These are phyloP conservation scores for Candida golubevii DNA, from an alignment of 805 yeast genomes.

Conservation along the genomic window DNA sequence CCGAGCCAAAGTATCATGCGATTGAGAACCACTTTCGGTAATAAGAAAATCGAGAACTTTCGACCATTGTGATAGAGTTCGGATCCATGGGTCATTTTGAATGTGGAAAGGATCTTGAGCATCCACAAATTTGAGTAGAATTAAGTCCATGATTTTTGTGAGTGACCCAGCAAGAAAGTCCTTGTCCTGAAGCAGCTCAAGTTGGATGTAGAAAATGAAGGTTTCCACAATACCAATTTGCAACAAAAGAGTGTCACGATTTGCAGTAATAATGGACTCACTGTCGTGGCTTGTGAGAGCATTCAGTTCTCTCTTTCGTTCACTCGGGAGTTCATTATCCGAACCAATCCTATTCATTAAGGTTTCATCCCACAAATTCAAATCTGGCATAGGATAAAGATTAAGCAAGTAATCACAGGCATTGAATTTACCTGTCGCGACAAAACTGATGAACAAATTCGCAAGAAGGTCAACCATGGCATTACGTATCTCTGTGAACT, in stretches of 20 bases:
- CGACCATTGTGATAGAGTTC: constrained; percentile 26
- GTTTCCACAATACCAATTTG: constrained; percentile 34
- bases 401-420: constrained; percentile 32
- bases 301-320: constrained; percentile 21
- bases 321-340: constrained; percentile 18
- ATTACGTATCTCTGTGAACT: constrained; percentile 31
- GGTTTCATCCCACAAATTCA: constrained; percentile 27
- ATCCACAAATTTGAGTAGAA: constrained; percentile 29
- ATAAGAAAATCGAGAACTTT: constrained; percentile 27
- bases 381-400: constrained; percentile 28
- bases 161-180: constrained; percentile 32
- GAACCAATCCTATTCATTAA: constrained; percentile 18
- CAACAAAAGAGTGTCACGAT: constrained; percentile 18
- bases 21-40: constrained; percentile 33
- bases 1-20: constrained; percentile 33
- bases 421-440: constrained; percentile 36
- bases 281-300: constrained; percentile 23
- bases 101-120: constrained; percentile 22
- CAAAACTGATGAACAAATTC: constrained; percentile 30
- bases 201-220: constrained; percentile 33
- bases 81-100: constrained; percentile 32
- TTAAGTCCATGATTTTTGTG: constrained; percentile 24
- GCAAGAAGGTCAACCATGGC: constrained; percentile 36
- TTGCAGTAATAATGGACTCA: constrained; percentile 21
- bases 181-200: constrained; percentile 37